Percentiles rank a stretch among this genome's conserved stretches.
Conservation (phyloP, 2,329 filamentous ascomycete species). For the Penicillium sp. region DNA sequence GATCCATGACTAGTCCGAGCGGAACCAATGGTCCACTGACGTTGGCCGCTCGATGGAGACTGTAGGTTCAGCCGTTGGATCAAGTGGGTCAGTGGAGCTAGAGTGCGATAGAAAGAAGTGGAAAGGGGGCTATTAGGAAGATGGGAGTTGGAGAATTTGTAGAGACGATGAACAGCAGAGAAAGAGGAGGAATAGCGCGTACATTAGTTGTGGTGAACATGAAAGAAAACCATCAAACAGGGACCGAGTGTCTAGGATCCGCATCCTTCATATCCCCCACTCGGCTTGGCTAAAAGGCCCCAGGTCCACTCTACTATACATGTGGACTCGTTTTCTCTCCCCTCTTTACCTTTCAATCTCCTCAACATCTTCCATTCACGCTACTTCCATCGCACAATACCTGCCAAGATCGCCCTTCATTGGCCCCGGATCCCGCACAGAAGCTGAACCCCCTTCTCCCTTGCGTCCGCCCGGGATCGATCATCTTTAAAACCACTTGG, state of each 20-base stretch:
- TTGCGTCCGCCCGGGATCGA: slow-evolving; percentile 24
- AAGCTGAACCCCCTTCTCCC: slow-evolving; percentile 27
- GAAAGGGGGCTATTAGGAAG: neutral
- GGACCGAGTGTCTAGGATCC: neutral
- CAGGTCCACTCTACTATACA: neutral
- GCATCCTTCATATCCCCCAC: slow-evolving; percentile 4
- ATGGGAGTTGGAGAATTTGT: neutral
- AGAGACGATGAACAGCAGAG: neutral
- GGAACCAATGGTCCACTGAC: slow-evolving; percentile 22
- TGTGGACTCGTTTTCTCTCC: neutral
- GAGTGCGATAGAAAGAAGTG: slow-evolving; percentile 1
- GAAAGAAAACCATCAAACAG: neutral
- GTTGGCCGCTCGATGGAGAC: slow-evolving; percentile 17
- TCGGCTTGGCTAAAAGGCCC: neutral
- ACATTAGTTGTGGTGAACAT: too few species aligned
- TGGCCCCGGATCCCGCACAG: slow-evolving; percentile 19
- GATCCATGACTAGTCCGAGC: slow-evolving; percentile 26
- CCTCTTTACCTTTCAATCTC: slow-evolving; percentile 1
- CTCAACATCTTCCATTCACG: neutral
- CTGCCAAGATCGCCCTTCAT: slow-evolving; percentile 23
- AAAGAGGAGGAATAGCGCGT: too few species aligned
- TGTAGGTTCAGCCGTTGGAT: slow-evolving; percentile 26
- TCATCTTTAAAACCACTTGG: slow-evolving; percentile 7
- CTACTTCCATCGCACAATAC: slow-evolving; percentile 7
- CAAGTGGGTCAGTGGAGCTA: slow-evolving; percentile 21